Evolutionary conservation across 179 eudicot genomes (phyloP), one percentile per base, ranked within the genome.

Genomic region (Camellia oleifera): DNA sequence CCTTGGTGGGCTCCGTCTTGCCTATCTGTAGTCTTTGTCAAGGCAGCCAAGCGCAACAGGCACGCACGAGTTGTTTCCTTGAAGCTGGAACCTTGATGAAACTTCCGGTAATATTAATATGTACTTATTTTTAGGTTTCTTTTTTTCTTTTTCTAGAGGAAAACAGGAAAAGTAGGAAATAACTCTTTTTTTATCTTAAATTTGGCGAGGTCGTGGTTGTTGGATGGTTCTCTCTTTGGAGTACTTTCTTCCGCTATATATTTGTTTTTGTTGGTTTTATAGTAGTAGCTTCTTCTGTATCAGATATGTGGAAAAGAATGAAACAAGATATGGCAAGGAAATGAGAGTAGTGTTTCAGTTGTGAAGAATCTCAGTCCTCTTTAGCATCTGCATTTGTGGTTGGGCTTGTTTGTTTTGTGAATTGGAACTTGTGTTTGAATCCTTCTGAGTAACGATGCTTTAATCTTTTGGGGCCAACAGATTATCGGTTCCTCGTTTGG

Each of bases 1-100:
- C 97, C 97, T 5, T 94, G 98, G 98, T 94, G 97, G 98, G 95
- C 98, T 46, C 98, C 97, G 2, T 86, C 95, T 76, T 94, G 94
- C 88, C 83, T 94, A 8, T 91, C 93, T 1, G 83, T 84, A 65
- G 87, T 90, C 74, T 92, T 88, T 75, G 87, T 89, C 17, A 94
- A 86, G 82, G 94, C 92, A 7, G 95, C 94, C 66, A 94, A 91
- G 85, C 95, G 97, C 76, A 94, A 89, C 84, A 85, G 98, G 86
- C 98, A 92, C 71, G 88, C 89, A 13, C 85, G 98, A 77, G 97
- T 94, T 42, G 98, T 94, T 74, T 93, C 98, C 75, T 68, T 94
- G 93, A 94, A 94, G 91, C 89, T 94, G 72, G 98, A 94, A 85
- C 92, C 93, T 70, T 94, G 91, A 92, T 78, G 78, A 66, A 53